phyloP scores from a whole-genome alignment of 768 basidiomycete genomes.

The Mycena kentingensis region DNA sequence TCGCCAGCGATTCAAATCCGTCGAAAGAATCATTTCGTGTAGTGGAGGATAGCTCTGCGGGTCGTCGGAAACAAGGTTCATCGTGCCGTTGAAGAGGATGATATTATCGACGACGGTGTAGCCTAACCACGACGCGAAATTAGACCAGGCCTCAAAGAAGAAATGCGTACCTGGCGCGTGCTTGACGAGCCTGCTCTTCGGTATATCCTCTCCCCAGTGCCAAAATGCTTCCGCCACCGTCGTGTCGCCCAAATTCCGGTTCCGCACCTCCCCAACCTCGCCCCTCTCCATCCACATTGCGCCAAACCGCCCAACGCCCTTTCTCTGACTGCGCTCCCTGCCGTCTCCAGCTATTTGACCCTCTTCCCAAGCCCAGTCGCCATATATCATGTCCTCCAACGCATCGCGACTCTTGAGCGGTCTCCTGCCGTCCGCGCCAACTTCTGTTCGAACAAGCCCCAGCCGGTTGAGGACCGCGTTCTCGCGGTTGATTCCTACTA shows the following conservation, averaged over 20 bases:
- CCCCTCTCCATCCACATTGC: constrained; percentile 46
- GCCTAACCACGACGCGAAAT: constrained; percentile 45
- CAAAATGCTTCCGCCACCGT: constrained; percentile 56
- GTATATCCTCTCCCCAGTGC: constrained; percentile 58
- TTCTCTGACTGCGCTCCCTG: constrained; percentile 46
- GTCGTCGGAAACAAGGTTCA: constrained; percentile 76
- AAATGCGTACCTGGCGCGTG: constrained; percentile 66
- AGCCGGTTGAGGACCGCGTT: constrained; percentile 40
- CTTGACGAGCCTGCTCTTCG: constrained; percentile 55
- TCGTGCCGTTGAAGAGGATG: constrained; percentile 69
- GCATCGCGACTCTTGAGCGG: constrained; percentile 54
- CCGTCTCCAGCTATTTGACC: constrained; percentile 60
- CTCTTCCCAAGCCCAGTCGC: constrained; percentile 69
- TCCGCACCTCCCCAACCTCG: constrained; percentile 27
- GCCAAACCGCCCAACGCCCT: constrained; percentile 43
- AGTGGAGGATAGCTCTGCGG: constrained; percentile 60
- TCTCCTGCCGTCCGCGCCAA: constrained; percentile 50
- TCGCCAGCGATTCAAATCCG: constrained; percentile 55
- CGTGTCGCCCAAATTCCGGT: constrained; percentile 32
- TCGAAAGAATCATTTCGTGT: constrained; percentile 50
- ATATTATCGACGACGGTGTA: constrained; percentile 84
- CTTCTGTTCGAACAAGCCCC: constrained; percentile 39
- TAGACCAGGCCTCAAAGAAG: constrained; percentile 3
- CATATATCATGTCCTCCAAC: constrained; percentile 65
- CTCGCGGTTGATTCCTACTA: constrained; percentile 49